These are phyloP conservation scores for Leccinum aurantiacum DNA, from an alignment of 768 basidiomycete genomes.

Conservation along the genomic window DNA sequence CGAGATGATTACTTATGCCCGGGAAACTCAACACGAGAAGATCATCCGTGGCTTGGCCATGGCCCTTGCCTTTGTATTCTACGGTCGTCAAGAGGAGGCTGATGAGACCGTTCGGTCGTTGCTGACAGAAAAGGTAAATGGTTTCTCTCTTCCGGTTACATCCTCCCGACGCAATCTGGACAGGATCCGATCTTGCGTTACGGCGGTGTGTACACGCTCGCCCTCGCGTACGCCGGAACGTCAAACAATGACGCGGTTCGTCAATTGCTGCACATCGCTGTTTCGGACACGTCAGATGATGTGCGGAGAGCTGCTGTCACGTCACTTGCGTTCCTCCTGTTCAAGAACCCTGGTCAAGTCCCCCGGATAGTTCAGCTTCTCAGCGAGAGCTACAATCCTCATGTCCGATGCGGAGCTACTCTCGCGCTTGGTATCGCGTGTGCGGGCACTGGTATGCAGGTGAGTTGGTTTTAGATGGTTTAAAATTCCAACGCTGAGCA, in stretches of 20 bases:
- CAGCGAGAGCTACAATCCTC: constrained; percentile 98
- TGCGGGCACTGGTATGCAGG: constrained; percentile 94
- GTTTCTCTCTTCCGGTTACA: background rate
- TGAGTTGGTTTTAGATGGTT: constrained; percentile 32
- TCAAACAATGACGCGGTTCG: constrained; percentile 92
- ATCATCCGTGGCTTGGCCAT: constrained; percentile 95
- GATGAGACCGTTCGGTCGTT: constrained; percentile 77
- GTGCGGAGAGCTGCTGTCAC: constrained; percentile 97
- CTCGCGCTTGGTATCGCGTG: constrained; percentile 96
- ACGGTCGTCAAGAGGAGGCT: constrained; percentile 90
- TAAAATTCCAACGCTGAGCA: background rate
- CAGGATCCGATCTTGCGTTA: constrained; percentile 97
- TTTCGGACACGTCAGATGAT: constrained; percentile 97
- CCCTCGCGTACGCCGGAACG: constrained; percentile 95
- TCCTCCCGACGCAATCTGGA: constrained; percentile 13
- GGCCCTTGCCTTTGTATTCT: constrained; percentile 89
- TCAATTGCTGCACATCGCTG: constrained; percentile 90
- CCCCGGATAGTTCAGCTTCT: constrained; percentile 95
- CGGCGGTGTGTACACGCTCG: constrained; percentile 95
- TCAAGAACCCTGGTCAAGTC: constrained; percentile 95
- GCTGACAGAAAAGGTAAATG: constrained; percentile 78
- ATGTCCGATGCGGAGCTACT: constrained; percentile 96
- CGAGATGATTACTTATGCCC: constrained; percentile 95
- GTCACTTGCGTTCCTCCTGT: constrained; percentile 91
- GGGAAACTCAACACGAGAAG: constrained; percentile 98